A percentile compares a stretch with the other conserved stretches of the same genome.
Conservation (phyloP, 805 yeast species). For the Maudiozyma saulgeensis region DNA sequence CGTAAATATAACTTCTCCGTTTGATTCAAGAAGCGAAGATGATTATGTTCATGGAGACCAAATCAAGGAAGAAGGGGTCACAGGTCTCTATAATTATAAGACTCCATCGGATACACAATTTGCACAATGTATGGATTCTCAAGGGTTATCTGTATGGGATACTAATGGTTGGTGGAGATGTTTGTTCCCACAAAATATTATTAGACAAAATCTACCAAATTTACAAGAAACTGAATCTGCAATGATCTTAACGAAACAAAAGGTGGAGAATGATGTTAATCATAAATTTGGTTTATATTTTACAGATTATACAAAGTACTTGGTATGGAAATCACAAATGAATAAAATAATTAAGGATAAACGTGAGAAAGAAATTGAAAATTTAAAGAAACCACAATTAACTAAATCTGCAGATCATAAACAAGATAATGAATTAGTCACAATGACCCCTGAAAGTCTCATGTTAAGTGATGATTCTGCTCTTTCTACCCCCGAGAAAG, state of each 20-base stretch:
- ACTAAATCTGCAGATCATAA: not conserved
- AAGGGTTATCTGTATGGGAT: conserved; percentile 80
- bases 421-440: not conserved
- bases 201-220: conserved; percentile 21
- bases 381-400: not conserved
- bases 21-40: not conserved
- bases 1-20: not conserved
- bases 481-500: not conserved
- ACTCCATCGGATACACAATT: conserved; percentile 49
- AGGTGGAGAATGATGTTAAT: conserved; percentile 36
- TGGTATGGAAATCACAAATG: conserved; percentile 61
- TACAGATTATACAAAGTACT: conserved; percentile 49
- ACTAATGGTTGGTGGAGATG: conserved; percentile 84
- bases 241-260: conserved; percentile 45
- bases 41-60: not conserved
- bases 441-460: conserved; percentile 20
- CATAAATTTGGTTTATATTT: conserved; percentile 54
- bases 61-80: conserved; percentile 12
- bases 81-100: conserved; percentile 44
- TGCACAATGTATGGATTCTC: conserved; percentile 48
- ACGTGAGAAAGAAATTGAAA: not conserved
- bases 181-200: conserved; percentile 53
- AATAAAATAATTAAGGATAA: conserved; percentile 33
- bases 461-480: conserved; percentile 8
- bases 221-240: conserved; percentile 22